Evolutionary conservation across 2,329 filamentous ascomycete genomes (phyloP).

Genomic region (Seiridium cupressi): DNA sequence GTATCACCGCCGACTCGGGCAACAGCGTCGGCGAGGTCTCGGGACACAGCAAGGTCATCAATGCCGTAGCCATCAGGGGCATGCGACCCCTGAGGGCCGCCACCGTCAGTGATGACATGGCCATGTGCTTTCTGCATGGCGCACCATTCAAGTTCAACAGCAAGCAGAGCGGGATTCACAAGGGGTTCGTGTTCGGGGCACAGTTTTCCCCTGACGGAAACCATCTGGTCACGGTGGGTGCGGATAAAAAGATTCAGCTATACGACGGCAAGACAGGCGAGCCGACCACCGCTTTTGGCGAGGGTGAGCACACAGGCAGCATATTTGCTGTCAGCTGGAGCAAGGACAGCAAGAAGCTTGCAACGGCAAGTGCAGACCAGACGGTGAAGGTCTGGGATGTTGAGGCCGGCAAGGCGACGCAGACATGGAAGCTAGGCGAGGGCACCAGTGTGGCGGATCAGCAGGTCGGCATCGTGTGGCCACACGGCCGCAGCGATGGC

Average conservation of each 20-base stretch:
- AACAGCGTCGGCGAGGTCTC: constrained; percentile 94
- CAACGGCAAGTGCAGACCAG: constrained; percentile 90
- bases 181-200: constrained; percentile 83
- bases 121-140: constrained; percentile 88
- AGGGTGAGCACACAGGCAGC: constrained; percentile 85
- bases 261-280: constrained; percentile 97
- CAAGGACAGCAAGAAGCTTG: constrained; percentile 79
- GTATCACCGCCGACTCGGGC: constrained; percentile 91
- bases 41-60: constrained; percentile 88
- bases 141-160: constrained; percentile 94
- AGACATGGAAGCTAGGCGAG: constrained; percentile 82
- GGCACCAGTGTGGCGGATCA: constrained; percentile 78
- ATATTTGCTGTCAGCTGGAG: constrained; percentile 93
- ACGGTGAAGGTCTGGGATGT: constrained; percentile 94
- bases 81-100: constrained; percentile 89
- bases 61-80: constrained; percentile 84
- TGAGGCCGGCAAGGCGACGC: constrained; percentile 71
- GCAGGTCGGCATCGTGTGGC: constrained; percentile 93
- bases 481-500: constrained; percentile 76
- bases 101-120: constrained; percentile 87
- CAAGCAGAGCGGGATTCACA: constrained; percentile 77
- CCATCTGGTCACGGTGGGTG: constrained; percentile 80
- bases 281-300: constrained; percentile 71
- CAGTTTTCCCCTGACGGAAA: constrained; percentile 88
- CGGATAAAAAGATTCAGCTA: constrained; percentile 88